Conservation (phyloP, 2,329 filamentous ascomycete genomes). For the Cladophialophora psammophila region DNA sequence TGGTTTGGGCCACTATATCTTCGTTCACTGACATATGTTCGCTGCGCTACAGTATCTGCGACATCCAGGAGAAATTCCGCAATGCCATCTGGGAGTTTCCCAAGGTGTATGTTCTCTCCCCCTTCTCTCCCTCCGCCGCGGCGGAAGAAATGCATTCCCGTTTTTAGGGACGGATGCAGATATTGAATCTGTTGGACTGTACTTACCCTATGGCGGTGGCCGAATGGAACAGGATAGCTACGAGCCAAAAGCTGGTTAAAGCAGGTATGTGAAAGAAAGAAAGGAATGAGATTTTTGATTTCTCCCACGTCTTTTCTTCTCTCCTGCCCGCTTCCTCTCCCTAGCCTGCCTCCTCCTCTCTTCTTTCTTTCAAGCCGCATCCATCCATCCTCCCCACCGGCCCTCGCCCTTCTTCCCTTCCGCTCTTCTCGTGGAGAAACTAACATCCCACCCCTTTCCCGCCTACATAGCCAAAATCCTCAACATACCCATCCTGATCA, state of each 20-base stretch:
- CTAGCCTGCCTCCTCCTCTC: no score
- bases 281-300: no score
- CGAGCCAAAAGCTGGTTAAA: constrained; percentile 70
- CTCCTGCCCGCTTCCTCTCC: background rate
- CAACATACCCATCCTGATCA: constrained; percentile 79
- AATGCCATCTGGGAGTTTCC: constrained; percentile 83
- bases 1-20: no score
- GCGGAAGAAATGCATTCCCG: background rate
- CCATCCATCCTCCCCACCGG: no score
- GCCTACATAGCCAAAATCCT: constrained; percentile 59
- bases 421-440: background rate
- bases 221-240: constrained; percentile 13
- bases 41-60: constrained; percentile 67
- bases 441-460: constrained; percentile 40
- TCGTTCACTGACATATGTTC: background rate
- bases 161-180: no score
- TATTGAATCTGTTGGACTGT: no score
- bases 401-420: no score
- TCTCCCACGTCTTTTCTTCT: background rate
- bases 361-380: no score
- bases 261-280: constrained; percentile 54
- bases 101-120: constrained; percentile 68
- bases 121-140: background rate
- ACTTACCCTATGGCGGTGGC: background rate
- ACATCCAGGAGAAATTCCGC: constrained; percentile 93